Evolutionary conservation across 495 filamentous ascomycete genomes (phyloP).

Genomic region (Halenospora varia): DNA sequence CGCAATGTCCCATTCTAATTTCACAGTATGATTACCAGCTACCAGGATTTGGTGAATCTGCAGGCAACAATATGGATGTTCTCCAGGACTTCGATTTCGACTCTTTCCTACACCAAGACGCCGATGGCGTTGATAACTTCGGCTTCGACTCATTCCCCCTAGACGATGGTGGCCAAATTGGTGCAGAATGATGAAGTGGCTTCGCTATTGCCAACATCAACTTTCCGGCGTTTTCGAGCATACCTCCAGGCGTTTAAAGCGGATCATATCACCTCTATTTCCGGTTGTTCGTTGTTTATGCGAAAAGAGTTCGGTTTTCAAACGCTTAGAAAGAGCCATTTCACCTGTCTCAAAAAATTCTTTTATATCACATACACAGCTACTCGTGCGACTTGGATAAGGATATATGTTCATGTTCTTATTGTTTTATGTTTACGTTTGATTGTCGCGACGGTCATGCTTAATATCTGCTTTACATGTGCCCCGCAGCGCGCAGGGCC

Average conservation of each 20-base stretch:
- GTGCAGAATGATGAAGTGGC: constrained; percentile 35
- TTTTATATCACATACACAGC: constrained; percentile 19
- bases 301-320: constrained; percentile 21
- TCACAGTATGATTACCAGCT: constrained; percentile 9
- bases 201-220: constrained; percentile 15
- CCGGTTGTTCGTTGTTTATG: constrained; percentile 22
- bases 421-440: constrained; percentile 25
- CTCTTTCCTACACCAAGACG: constrained; percentile 69
- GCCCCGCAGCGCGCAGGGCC: constrained; percentile 20
- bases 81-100: constrained; percentile 95
- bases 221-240: constrained; percentile 29
- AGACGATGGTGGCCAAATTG: constrained; percentile 45
- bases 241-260: constrained; percentile 24
- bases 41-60: constrained; percentile 48
- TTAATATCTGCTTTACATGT: constrained; percentile 23
- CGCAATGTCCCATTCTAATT: constrained; percentile 1
- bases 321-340: constrained; percentile 21
- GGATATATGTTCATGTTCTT: constrained; percentile 13
- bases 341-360: constrained; percentile 23
- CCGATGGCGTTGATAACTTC: constrained; percentile 35
- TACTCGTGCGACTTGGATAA: constrained; percentile 18
- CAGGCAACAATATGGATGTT: constrained; percentile 61
- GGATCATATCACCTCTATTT: constrained; percentile 25
- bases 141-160: constrained; percentile 40
- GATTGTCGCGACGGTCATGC: constrained; percentile 16